Base-by-base conservation (phyloP, 2,329 filamentous ascomycete genomes). In the Fusarium ramigenum region DNA sequence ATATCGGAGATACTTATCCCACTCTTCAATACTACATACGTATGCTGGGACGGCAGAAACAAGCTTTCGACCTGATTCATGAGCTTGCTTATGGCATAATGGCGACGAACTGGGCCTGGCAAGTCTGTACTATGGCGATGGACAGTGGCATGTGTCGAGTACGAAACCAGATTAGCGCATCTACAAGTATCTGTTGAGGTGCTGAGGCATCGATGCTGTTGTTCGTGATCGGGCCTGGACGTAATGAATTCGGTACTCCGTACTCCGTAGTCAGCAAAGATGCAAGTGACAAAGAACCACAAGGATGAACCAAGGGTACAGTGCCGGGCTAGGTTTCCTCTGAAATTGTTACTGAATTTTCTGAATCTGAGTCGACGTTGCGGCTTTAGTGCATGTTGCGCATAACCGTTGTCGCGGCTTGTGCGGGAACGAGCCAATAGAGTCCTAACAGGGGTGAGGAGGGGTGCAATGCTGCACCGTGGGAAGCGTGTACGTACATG, bases 371-470 rank as follows among this genome's bases (percentile, higher is more conserved):
- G 79, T 83, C 78, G 80, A 83, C 80, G 82, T 81, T 80, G 83
- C 84, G 85, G 84, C 84, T 83, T 54, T 83, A 85, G 84, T 82
- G 84, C 85, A 86, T 87, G 85, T 84, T 85, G 84, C 83, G 85
- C 85, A 87, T 87, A 84, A 84, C 84, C 83, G 85, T 85, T 84
- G 84, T 83, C 79, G 80, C 83, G 79, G 75, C 79, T 80, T 81
- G 77, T 75, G 78, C 79, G 63, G 69, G 65, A 69, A 75, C 69
- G 72, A 75, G 70, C 85, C 85, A 86, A 86, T 84, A 79, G 78
- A 77, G 78, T 75, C 66, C 23, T 63, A 37, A 47, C 25, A 62
- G 32, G 53, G 52, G 28, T 57, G 46, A 44, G 60, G 69, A 67
- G 75, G 79, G 80, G 81, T 80, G 72, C 39, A 54, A 62, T 65